phyloP scores from a whole-genome alignment of 306 rosid genomes.

The Cicer yamashitae region DNA sequence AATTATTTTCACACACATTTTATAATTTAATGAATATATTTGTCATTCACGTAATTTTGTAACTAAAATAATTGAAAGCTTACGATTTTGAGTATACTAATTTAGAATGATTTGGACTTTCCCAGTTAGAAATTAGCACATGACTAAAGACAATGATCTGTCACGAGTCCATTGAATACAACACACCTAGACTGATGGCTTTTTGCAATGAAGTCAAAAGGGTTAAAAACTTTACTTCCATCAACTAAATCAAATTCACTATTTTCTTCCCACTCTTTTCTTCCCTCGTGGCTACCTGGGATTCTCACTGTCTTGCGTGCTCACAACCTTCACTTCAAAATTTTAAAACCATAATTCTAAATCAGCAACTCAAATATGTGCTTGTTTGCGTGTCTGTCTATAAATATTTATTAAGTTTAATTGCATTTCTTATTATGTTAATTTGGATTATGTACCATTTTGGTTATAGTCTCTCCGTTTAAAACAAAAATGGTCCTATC shows the following conservation, averaged over 20 bases:
- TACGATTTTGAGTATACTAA: background rate
- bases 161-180: slow-evolving; percentile 30
- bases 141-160: slow-evolving; percentile 13
- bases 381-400: no score
- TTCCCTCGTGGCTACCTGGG: slow-evolving; percentile 1
- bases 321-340: background rate
- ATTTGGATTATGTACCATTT: no score
- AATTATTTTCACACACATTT: no score
- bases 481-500: no score
- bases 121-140: background rate
- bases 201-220: slow-evolving; percentile 31
- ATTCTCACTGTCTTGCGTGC: slow-evolving; percentile 46
- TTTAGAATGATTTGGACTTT: slow-evolving; percentile 16
- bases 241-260: slow-evolving; percentile 36
- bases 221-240: slow-evolving; percentile 39
- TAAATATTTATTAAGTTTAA: no score
- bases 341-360: background rate
- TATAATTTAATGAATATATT: no score
- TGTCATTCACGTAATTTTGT: no score
- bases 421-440: no score
- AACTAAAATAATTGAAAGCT: no score
- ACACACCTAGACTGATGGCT: slow-evolving; percentile 42
- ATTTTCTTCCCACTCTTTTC: slow-evolving; percentile 1
- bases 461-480: no score
- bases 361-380: background rate